phyloP scores from a whole-genome alignment of 2,329 filamentous ascomycete species.

The Aaosphaeria pasadenensis region DNA sequence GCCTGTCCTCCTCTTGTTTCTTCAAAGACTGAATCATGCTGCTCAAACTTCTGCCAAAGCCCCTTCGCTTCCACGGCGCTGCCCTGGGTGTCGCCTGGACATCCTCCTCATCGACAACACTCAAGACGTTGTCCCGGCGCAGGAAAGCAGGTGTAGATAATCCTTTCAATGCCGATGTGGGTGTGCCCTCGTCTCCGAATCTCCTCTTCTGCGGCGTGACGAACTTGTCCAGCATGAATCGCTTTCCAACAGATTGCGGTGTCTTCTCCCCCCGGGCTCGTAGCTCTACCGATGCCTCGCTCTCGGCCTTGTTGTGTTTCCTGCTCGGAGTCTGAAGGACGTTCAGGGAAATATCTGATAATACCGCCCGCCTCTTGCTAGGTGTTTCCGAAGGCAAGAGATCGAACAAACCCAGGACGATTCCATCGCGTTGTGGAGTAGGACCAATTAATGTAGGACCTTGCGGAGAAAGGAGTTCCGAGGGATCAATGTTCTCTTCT shows the following conservation, averaged over 20 bases:
- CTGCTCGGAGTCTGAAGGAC: constrained; percentile 41
- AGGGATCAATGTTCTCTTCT: constrained; percentile 11
- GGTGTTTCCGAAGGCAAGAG: constrained; percentile 55
- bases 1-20: constrained; percentile 49
- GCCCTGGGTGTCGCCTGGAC: constrained; percentile 27
- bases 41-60: constrained; percentile 66
- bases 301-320: constrained; percentile 17
- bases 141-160: constrained; percentile 73
- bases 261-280: constrained; percentile 40
- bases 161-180: constrained; percentile 29
- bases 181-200: constrained; percentile 37
- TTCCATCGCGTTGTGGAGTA: constrained; percentile 76
- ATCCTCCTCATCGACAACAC: constrained; percentile 55
- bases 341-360: constrained; percentile 29
- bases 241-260: constrained; percentile 56
- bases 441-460: constrained; percentile 58
- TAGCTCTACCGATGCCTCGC: constrained; percentile 25
- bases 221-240: constrained; percentile 61
- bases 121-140: constrained; percentile 50
- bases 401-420: constrained; percentile 75
- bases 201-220: constrained; percentile 56
- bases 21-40: constrained; percentile 69
- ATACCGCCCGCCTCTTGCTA: constrained; percentile 29
- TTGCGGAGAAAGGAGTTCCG: constrained; percentile 25
- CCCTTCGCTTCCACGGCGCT: constrained; percentile 43